These are phyloP conservation scores for Nannochloris sp. DNA, from an alignment of 139 green algal genomes.

Conservation along the genomic window DNA sequence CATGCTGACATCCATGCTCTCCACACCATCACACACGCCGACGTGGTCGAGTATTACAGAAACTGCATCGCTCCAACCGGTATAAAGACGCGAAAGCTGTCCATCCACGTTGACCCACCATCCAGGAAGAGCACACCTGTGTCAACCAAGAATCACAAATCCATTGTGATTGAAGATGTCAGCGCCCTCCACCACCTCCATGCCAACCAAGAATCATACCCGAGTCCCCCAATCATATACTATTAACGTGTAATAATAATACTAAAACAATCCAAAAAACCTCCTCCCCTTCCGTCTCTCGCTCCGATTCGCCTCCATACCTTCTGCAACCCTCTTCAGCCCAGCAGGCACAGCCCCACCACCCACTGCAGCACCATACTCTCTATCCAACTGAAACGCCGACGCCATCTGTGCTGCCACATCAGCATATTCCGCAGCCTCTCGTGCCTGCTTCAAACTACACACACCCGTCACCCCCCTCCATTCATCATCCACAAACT, in stretches of 20 bases:
- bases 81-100: slow-evolving; percentile 25
- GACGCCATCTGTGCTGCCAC: slow-evolving; percentile 45
- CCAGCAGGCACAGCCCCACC: too few species aligned
- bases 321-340: too few species aligned
- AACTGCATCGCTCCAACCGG: slow-evolving; percentile 16
- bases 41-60: slow-evolving; percentile 29
- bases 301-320: too few species aligned
- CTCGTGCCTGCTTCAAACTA: slow-evolving; percentile 25
- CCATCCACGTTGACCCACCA: slow-evolving; percentile 33
- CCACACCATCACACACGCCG: slow-evolving; percentile 18
- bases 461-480: slow-evolving; percentile 40
- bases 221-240: too few species aligned
- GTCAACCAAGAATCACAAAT: background rate
- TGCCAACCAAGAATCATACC: too few species aligned
- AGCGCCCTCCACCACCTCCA: background rate
- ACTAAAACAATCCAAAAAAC: too few species aligned
- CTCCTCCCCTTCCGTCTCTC: too few species aligned
- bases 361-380: background rate
- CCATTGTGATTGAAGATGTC: background rate
- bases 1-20: slow-evolving; percentile 48
- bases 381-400: slow-evolving; percentile 21
- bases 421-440: slow-evolving; percentile 50
- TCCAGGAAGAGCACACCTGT: background rate
- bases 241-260: too few species aligned
- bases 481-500: slow-evolving; percentile 53